Conservation (phyloP, 2,329 filamentous ascomycete species). For the Colletotrichum nymphaeae region DNA sequence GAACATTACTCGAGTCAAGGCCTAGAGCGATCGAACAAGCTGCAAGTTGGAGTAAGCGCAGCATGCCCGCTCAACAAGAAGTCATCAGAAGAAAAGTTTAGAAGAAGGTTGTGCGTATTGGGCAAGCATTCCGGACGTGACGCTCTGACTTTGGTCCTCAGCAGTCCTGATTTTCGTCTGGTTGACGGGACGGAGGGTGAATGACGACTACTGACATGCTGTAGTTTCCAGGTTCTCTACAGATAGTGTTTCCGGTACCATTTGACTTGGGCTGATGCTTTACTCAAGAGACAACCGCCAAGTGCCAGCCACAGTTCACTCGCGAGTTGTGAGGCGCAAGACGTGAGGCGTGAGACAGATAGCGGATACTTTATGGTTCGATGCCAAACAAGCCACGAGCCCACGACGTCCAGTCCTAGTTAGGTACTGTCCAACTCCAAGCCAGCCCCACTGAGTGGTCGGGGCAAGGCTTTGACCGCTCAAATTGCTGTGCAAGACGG, state of each 20-base stretch:
- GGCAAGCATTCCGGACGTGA: neutral
- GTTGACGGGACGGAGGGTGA: neutral
- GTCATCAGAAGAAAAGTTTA: neutral
- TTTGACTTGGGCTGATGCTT: neutral
- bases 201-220: neutral
- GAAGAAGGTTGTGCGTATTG: neutral
- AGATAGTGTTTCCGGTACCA: neutral
- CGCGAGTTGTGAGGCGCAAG: neutral
- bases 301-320: neutral
- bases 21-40: conserved; percentile 6
- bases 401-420: neutral
- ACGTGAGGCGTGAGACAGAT: neutral
- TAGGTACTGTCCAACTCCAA: neutral
- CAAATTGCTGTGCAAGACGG: neutral
- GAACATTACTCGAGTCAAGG: neutral
- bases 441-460: neutral
- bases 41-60: neutral
- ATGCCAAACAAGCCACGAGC: neutral
- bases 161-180: neutral
- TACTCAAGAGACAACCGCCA: neutral
- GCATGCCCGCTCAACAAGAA: neutral
- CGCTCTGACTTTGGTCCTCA: neutral
- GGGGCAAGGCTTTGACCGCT: neutral
- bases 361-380: neutral
- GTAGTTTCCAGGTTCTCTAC: neutral